Base-by-base conservation (phyloP, 352 stramenopile genomes). In the Globisporangium viniferum region DNA sequence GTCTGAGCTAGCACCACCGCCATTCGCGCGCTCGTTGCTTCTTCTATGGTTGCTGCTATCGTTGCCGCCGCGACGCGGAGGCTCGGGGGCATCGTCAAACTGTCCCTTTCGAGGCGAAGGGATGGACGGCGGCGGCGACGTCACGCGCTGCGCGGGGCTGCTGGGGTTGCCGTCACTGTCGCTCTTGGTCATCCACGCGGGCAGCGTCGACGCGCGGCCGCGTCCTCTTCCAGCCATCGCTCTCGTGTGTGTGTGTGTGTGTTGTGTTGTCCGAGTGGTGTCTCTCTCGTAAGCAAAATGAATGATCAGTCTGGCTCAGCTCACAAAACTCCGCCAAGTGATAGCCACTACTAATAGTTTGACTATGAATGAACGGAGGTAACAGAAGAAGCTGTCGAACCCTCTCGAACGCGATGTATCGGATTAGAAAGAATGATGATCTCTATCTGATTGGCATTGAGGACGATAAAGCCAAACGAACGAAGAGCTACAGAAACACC, bases 151-250 rank as follows among this genome's bases (percentile, higher is more conserved):
- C 18, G 14, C n/a, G 6, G 12, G 7, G 15, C 33, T 39, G 18
- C 29, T 27, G 27, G n/a, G 24, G 7, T 33, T 49, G 35, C 24
- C 14, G 53, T 31, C 31, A 31, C 36, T 41, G 31, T 60, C 48
- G 27, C 24, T 51, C 73, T 94, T 92, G 64, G 85, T 95, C 88
- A 95, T 95, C 88, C 88, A 95, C 36, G 88, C 88, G 6, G 88
- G 88, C 56, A 95, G 70, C 73, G 88, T 95, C 24, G 75, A 83
- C 15, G 78, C 69, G 39, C 85, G 82, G 59, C 88, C 87, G 29
- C 87, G 85, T 77, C 87, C 88, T 80, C 86, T 77, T 79, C 88
- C 88, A 59, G 85, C 84, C 88, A 95, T 95, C 2, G 31, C 10
- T 59, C n/a, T 46, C 18, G 49, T 20, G 35, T 27, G 53, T 61